A percentile compares a stretch with the other conserved stretches of the same genome.
These are phyloP conservation scores for Davidsoniella virescens DNA, from an alignment of 2,329 filamentous ascomycete species.

Conservation along the genomic window DNA sequence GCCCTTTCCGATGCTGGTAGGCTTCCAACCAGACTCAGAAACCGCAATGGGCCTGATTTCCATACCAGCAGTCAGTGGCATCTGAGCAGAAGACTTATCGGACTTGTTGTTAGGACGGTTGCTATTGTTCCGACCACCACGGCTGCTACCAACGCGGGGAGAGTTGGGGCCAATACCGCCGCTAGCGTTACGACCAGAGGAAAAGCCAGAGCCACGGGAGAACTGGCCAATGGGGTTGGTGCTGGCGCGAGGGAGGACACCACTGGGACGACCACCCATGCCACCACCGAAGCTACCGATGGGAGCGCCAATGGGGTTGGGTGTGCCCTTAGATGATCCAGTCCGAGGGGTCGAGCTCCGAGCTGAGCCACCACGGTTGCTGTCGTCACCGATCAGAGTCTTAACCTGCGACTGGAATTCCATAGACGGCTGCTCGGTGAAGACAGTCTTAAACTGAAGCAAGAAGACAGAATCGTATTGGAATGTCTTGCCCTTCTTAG, in stretches of 20 bases:
- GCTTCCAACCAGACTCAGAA: slow-evolving; percentile 76
- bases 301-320: slow-evolving; percentile 42
- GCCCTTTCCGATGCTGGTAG: slow-evolving; percentile 45
- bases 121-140: slow-evolving; percentile 37
- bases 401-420: slow-evolving; percentile 88
- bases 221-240: slow-evolving; percentile 12
- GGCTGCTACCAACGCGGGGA: slow-evolving; percentile 49
- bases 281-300: slow-evolving; percentile 23
- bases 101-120: slow-evolving; percentile 37
- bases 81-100: slow-evolving; percentile 60
- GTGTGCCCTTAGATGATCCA: slow-evolving; percentile 18
- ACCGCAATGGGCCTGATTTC: slow-evolving; percentile 66
- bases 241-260: slow-evolving; percentile 4
- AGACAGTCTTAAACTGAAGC: slow-evolving; percentile 88
- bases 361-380: slow-evolving; percentile 26
- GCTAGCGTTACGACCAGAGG: slow-evolving; percentile 34
- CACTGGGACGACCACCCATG: slow-evolving; percentile 10
- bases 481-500: slow-evolving; percentile 67
- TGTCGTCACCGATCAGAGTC: slow-evolving; percentile 60
- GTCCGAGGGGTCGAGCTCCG: slow-evolving; percentile 45
- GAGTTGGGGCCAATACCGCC: slow-evolving; percentile 49
- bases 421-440: slow-evolving; percentile 87
- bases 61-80: slow-evolving; percentile 76
- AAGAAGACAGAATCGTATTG: slow-evolving; percentile 94
- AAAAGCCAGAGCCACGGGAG: slow-evolving; percentile 31